Evolutionary conservation across 345 rosid species (phyloP).

Genomic region (Salix koriyanagi): DNA sequence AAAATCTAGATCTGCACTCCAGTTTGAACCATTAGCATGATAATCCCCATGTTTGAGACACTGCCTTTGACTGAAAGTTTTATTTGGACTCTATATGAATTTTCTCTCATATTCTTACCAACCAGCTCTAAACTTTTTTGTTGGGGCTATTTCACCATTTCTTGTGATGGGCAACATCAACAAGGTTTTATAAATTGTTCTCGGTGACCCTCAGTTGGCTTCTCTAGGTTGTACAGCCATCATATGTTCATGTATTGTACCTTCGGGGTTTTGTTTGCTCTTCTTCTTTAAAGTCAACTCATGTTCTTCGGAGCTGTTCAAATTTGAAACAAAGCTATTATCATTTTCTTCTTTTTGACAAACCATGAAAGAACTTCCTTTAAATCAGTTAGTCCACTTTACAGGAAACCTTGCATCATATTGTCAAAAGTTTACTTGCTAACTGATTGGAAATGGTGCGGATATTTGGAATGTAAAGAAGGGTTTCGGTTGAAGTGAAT

Average conservation of each 20-base stretch:
- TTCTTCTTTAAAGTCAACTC: background rate
- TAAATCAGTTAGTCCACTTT: background rate
- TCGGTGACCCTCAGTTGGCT: background rate
- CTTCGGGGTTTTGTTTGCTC: background rate
- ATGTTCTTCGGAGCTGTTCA: background rate
- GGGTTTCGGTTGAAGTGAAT: background rate
- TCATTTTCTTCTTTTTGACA: background rate
- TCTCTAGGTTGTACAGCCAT: background rate
- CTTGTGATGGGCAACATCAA: background rate
- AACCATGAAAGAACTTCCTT: background rate
- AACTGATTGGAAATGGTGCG: background rate
- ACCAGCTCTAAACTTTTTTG: background rate
- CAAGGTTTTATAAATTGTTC: background rate
- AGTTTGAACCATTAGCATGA: background rate
- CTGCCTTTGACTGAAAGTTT: background rate
- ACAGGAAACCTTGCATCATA: background rate
- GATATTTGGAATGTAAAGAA: background rate
- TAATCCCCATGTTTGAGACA: background rate
- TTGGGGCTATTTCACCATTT: background rate
- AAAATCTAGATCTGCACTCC: background rate
- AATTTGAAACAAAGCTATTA: background rate
- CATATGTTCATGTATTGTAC: background rate
- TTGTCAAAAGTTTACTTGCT: background rate
- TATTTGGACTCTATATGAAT: background rate
- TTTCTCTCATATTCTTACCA: background rate